Evolutionary conservation across 2,329 filamentous ascomycete genomes (phyloP).

Genomic region (Penicillium sp.): DNA sequence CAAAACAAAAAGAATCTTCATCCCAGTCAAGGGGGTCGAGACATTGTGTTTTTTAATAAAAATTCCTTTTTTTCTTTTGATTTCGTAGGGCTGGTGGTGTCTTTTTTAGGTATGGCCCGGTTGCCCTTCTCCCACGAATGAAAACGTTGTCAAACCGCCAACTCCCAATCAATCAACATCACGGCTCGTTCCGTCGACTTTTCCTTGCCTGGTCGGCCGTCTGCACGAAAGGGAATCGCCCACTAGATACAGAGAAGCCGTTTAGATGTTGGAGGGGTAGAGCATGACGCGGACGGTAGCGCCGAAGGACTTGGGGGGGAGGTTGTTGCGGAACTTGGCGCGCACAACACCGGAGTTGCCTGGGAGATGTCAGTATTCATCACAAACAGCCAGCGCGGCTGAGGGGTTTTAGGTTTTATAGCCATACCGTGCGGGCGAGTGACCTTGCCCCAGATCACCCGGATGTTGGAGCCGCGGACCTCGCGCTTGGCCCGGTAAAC

Average conservation of each 20-base stretch:
- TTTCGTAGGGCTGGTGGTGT: constrained; percentile 37
- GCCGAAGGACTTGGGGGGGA: constrained; percentile 95
- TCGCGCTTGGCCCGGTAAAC: constrained; percentile 96
- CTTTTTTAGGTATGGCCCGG: constrained; percentile 34
- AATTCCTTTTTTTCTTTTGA: constrained; percentile 39
- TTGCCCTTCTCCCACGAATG: constrained; percentile 43
- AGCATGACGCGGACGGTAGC: constrained; percentile 96
- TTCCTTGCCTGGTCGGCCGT: constrained; percentile 40
- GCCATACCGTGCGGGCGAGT: constrained; percentile 87
- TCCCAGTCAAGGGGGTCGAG: constrained; percentile 30
- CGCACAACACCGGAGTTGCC: constrained; percentile 98
- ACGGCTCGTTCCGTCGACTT: constrained; percentile 42
- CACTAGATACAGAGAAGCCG: constrained; percentile 41
- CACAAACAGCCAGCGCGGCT: too few relatives aligned
- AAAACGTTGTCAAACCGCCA: constrained; percentile 44
- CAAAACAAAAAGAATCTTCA: constrained; percentile 20
- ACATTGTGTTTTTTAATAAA: constrained; percentile 33
- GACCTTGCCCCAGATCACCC: constrained; percentile 99
- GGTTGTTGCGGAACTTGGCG: constrained; percentile 95
- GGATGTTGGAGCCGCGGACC: constrained; percentile 96
- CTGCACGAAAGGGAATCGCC: constrained; percentile 41
- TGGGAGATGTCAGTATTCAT: constrained; percentile 45
- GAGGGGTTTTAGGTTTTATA: constrained; percentile 5
- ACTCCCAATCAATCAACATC: constrained; percentile 43
- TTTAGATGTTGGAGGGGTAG: constrained; percentile 97